These are phyloP conservation scores for Phytophthora ohioensis DNA, from an alignment of 352 stramenopile species.

Conservation along the genomic window DNA sequence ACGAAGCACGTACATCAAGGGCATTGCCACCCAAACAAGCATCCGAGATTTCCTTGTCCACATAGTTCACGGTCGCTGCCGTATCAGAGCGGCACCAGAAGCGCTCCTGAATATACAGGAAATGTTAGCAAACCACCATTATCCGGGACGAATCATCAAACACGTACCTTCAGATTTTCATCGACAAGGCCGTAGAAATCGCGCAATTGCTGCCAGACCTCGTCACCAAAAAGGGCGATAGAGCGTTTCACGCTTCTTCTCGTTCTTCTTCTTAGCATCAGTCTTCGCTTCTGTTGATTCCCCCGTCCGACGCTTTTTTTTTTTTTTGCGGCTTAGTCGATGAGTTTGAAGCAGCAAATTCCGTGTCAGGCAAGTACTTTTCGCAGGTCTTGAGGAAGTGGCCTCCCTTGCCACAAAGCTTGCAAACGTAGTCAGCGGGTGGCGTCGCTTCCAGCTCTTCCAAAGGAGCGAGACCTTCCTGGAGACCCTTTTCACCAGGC, in stretches of 20 bases:
- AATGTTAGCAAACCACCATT: background rate
- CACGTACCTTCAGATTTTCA: conserved; percentile 52
- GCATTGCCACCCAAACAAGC: conserved; percentile 75
- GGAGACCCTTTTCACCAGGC: conserved; percentile 50
- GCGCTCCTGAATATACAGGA: conserved; percentile 32
- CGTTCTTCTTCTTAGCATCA: conserved; percentile 31
- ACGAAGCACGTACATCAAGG: conserved; percentile 52
- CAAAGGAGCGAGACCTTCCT: conserved; percentile 57
- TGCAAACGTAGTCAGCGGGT: conserved; percentile 78
- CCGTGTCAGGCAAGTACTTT: conserved; percentile 60
- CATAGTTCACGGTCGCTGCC: conserved; percentile 81
- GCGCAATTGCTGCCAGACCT: conserved; percentile 64
- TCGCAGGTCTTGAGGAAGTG: conserved; percentile 84
- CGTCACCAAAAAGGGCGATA: conserved; percentile 73
- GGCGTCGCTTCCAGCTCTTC: conserved; percentile 59
- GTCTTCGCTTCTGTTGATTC: conserved; percentile 1
- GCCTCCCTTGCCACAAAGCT: conserved; percentile 66
- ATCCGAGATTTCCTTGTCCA: conserved; percentile 71
- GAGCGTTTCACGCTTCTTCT: conserved; percentile 71
- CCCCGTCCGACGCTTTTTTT: conserved; percentile 66
- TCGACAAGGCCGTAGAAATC: conserved; percentile 77
- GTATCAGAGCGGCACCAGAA: conserved; percentile 86
- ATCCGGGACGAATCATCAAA: background rate
- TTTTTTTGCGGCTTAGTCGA: conserved; percentile 54
- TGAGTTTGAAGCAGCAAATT: conserved; percentile 42